Conservation (phyloP, 352 stramenopile species). For the Phytophthora hibernalis region DNA sequence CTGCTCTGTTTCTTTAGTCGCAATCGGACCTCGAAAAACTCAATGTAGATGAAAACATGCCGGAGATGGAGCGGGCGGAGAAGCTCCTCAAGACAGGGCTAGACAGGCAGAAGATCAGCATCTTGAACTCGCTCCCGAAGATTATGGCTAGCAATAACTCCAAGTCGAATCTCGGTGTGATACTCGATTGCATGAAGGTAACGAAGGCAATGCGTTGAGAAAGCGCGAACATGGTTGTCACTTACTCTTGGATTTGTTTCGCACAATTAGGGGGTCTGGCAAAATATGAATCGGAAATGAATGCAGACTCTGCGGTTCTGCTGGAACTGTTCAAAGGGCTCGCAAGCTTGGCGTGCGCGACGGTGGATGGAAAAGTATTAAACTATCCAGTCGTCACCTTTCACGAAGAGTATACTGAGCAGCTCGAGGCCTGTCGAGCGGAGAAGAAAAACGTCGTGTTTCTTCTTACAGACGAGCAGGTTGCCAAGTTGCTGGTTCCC, state of each 20-base stretch:
- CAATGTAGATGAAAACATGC: slow-evolving; percentile 86
- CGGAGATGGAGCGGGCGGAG: slow-evolving; percentile 81
- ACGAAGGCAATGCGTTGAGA: neutral
- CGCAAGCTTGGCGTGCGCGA: slow-evolving; percentile 60
- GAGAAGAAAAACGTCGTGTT: slow-evolving; percentile 73
- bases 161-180: slow-evolving; percentile 64
- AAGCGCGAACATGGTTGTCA: neutral
- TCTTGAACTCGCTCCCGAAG: slow-evolving; percentile 70
- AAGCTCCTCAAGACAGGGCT: slow-evolving; percentile 79
- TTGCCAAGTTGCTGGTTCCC: slow-evolving; percentile 75
- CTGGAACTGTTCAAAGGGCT: slow-evolving; percentile 73
- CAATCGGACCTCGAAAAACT: slow-evolving; percentile 87
- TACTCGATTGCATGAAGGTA: slow-evolving; percentile 85
- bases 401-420: slow-evolving; percentile 67
- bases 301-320: slow-evolving; percentile 50
- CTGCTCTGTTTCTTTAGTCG: slow-evolving; percentile 46
- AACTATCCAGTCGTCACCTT: slow-evolving; percentile 60
- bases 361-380: slow-evolving; percentile 77
- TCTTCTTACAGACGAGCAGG: slow-evolving; percentile 78
- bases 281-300: slow-evolving; percentile 66
- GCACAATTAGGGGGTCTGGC: slow-evolving; percentile 56
- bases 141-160: slow-evolving; percentile 79
- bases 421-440: slow-evolving; percentile 52
- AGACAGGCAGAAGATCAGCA: slow-evolving; percentile 84
- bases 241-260: neutral